Conservation (phyloP, 345 rosid genomes). For the Populus nigra region DNA sequence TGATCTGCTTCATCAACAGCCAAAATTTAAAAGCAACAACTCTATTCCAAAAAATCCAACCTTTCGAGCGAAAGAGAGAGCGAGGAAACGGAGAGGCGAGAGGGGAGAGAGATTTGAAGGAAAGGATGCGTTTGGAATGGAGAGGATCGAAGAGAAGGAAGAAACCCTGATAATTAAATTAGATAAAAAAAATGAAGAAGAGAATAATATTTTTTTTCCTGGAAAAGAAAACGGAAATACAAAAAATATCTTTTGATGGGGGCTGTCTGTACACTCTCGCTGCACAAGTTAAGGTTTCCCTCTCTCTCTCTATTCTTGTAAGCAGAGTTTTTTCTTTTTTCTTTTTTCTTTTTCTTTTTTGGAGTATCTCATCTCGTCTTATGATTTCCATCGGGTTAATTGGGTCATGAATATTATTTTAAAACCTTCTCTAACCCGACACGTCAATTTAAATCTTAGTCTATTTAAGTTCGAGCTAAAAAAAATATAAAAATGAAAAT, state of each 20-base stretch:
- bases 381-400: no score
- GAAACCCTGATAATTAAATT: constrained; percentile 5
- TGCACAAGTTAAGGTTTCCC: background rate
- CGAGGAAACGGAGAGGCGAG: background rate
- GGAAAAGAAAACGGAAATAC: constrained; percentile 23
- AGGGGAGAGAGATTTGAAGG: background rate
- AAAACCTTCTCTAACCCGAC: no score
- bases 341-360: no score
- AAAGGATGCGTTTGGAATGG: background rate
- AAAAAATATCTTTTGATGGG: constrained; percentile 16
- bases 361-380: no score
- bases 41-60: background rate
- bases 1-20: background rate
- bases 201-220: background rate
- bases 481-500: no score
- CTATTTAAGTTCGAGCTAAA: no score
- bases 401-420: no score
- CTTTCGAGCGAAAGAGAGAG: background rate
- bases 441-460: no score
- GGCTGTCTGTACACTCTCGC: background rate
- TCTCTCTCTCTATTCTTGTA: background rate
- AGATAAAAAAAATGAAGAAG: constrained; percentile 3
- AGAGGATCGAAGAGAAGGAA: background rate
- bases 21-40: constrained; percentile 18
- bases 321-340: background rate